These are phyloP conservation scores for Volvox carteri DNA, from an alignment of 163 green algal genomes.

Conservation along the genomic window DNA sequence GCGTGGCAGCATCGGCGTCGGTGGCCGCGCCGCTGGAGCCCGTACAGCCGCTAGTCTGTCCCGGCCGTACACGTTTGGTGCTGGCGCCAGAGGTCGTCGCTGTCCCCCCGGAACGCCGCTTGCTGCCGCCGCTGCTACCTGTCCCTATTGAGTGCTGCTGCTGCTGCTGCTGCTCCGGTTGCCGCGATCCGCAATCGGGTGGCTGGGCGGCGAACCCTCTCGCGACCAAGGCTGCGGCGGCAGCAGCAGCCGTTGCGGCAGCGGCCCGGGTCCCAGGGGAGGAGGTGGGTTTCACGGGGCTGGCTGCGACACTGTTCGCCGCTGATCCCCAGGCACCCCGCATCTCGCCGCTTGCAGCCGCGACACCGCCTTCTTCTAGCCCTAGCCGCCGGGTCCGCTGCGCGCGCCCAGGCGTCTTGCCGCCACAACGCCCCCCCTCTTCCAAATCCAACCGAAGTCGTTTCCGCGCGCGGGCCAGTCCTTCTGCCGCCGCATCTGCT, in stretches of 20 bases:
- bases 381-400: not conserved
- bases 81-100: not conserved
- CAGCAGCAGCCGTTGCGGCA: not conserved
- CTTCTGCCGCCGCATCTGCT: not conserved
- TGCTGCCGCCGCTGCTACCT: conserved; percentile 15
- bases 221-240: not conserved
- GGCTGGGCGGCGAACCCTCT: not conserved
- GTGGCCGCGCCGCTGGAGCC: not conserved
- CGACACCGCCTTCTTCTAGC: not conserved
- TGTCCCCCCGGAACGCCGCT: conserved; percentile 2
- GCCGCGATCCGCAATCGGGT: not conserved
- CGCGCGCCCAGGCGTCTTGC: not conserved
- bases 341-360: not conserved
- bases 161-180: not conserved
- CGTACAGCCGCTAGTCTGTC: not conserved
- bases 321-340: not conserved
- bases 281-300: not conserved
- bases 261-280: not conserved
- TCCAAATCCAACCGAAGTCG: conserved; percentile 23
- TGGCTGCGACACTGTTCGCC: not conserved
- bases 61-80: conserved; percentile 1
- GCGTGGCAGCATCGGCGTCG: not conserved
- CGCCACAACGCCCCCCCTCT: not conserved
- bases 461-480: conserved; percentile 23
- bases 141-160: not conserved